phyloP scores from a whole-genome alignment of 1,139 yeast genomes.

The Spathaspora sp. region DNA sequence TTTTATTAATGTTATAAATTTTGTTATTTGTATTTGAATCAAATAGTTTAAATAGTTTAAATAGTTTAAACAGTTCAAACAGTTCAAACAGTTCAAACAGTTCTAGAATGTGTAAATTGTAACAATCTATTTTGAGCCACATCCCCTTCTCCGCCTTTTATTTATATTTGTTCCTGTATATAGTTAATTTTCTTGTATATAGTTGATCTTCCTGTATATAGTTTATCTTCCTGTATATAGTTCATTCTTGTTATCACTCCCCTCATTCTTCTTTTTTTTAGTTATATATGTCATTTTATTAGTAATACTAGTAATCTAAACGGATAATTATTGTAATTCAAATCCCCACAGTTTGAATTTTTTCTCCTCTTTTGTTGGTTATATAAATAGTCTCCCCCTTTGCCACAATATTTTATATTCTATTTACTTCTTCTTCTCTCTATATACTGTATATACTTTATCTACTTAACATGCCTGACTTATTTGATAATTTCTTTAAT shows the following conservation, averaged over 20 bases:
- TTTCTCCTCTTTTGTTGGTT: background rate
- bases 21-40: background rate
- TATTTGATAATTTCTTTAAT: slow-evolving; percentile 41
- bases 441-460: background rate
- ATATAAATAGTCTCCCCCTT: background rate
- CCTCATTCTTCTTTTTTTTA: background rate
- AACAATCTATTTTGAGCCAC: background rate
- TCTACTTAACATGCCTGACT: slow-evolving; percentile 32
- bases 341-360: too few relatives aligned
- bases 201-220: background rate
- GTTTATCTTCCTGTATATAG: background rate
- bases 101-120: too few relatives aligned
- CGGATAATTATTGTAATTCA: background rate
- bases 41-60: too few relatives aligned
- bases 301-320: background rate
- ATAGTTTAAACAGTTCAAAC: too few relatives aligned
- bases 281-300: background rate
- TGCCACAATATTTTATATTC: background rate
- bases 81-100: too few relatives aligned
- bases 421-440: background rate
- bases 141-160: background rate
- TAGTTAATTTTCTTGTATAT: background rate
- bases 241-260: background rate
- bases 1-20: slow-evolving; percentile 1
- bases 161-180: background rate